Conservation (phyloP, 768 basidiomycete genomes). For the Hortiboletus campestris region DNA sequence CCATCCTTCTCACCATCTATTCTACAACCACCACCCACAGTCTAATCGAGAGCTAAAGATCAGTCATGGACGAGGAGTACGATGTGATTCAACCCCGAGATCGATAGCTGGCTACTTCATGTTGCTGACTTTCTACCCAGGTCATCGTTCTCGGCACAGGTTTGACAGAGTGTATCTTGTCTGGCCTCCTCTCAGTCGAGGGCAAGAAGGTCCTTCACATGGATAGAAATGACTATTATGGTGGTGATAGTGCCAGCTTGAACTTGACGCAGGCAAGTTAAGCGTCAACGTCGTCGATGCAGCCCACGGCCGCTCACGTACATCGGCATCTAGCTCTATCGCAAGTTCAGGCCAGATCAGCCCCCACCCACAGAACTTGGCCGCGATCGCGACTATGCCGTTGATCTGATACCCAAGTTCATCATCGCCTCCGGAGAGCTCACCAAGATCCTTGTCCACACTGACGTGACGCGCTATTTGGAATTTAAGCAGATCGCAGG, state of each 20-base stretch:
- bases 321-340: slow-evolving; percentile 69
- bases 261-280: slow-evolving; percentile 89
- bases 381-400: slow-evolving; percentile 95
- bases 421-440: slow-evolving; percentile 98
- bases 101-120: slow-evolving; percentile 8
- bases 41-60: slow-evolving; percentile 14
- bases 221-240: slow-evolving; percentile 98
- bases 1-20: slow-evolving; percentile 4
- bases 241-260: slow-evolving; percentile 93
- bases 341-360: slow-evolving; percentile 85
- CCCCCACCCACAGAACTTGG: slow-evolving; percentile 81
- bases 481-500: slow-evolving; percentile 99
- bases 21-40: slow-evolving; percentile 7
- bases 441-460: slow-evolving; percentile 97
- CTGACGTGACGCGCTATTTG: slow-evolving; percentile 96
- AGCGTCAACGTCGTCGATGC: slow-evolving; percentile 4
- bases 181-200: slow-evolving; percentile 96
- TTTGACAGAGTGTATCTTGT: slow-evolving; percentile 97
- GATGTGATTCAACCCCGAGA: slow-evolving; percentile 55
- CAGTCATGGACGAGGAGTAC: slow-evolving; percentile 97
- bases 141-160: slow-evolving; percentile 95
- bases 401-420: slow-evolving; percentile 98
- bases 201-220: slow-evolving; percentile 99
- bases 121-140: slow-evolving; percentile 38
- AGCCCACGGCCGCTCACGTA: slow-evolving; percentile 15